These are phyloP conservation scores for Alloteropsis angusta DNA, from an alignment of 202 grass and related monocot genomes.

Conservation along the genomic window DNA sequence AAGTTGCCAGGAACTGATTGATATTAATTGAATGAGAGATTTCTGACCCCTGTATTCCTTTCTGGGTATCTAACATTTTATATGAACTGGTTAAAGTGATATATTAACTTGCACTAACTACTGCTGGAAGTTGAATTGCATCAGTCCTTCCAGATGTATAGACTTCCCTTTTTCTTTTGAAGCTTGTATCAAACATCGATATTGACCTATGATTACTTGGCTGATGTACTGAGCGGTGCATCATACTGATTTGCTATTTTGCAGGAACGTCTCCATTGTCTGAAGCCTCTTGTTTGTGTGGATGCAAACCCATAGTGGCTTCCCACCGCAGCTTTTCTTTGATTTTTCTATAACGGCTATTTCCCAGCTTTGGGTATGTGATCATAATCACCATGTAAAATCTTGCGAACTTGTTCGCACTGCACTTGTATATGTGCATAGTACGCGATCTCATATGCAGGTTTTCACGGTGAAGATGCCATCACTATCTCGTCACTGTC, in stretches of 20 bases:
- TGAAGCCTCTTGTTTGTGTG: conserved; percentile 6
- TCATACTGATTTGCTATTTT: conserved; percentile 4
- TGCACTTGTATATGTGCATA: conserved; percentile 19
- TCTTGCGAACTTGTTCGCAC: conserved; percentile 48
- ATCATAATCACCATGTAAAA: conserved; percentile 32
- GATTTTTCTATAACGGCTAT: conserved; percentile 6
- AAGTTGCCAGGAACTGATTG: not conserved
- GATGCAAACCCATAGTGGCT: not conserved
- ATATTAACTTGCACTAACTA: not conserved
- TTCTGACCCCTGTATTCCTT: not conserved
- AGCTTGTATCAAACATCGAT: not conserved
- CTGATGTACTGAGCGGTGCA: not conserved
- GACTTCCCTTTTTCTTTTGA: not conserved
- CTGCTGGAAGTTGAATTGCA: not conserved
- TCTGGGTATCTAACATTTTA: not conserved
- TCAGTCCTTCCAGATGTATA: not conserved
- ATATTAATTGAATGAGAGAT: not conserved
- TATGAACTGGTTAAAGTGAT: not conserved
- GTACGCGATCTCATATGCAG: not conserved
- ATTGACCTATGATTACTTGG: conserved; percentile 13
- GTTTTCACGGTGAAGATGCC: conserved; percentile 30
- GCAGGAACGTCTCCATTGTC: not conserved
- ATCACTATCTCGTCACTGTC: conserved; percentile 30
- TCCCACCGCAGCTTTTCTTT: conserved; percentile 1
- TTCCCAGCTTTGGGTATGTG: conserved; percentile 23